Evolutionary conservation across 495 filamentous ascomycete species (phyloP), one percentile per base, ranked within the genome.

Genomic region (Achaetomiella virescens): DNA sequence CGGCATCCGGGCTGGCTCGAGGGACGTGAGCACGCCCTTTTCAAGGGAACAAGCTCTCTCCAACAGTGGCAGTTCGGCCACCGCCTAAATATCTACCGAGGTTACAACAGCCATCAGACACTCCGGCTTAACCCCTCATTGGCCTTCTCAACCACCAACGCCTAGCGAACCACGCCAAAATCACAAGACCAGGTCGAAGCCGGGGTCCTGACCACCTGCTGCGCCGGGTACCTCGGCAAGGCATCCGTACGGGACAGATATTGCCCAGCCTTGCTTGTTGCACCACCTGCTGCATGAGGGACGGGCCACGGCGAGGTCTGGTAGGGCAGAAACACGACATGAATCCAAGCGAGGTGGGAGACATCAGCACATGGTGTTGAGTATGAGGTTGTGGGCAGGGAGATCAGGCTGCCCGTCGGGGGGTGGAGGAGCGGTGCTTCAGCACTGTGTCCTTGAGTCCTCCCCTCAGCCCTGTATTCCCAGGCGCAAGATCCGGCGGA

Each of bases 211-310:
- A n/a, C 6, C 44, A 2, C 21, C 27, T 31, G 52, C 52, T 29
- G 20, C 17, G 41, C 38, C 52, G 54, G 54, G 9, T 57, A 24
- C 43, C 17, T 48, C 46, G 54, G 46, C 36, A 50, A 37, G 20
- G 20, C 40, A 48, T 17, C 47, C 38, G 54, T 8, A 43, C 37
- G 49, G 48, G 18, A 6, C 22, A 9, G 14, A 49, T 21, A 37
- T 22, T 37, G 47, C 31, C 31, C 14, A 11, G 35, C 40, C 35
- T 20, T 12, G 33, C 22, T 43, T 41, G 48, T 51, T 42, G 31
- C 49, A 42, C 49, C 18, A 33, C n/a, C 27, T 52, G n/a, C 38
- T 52, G 37, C 49, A 52, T 12, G 49, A 10, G 49, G 49, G 38
- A 52, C 49, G 49, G 49, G 25, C 49, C 49, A 37, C 21, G 27